Conservation (phyloP, 2,329 filamentous ascomycete species). For the Chaetomiaceae sp. region DNA sequence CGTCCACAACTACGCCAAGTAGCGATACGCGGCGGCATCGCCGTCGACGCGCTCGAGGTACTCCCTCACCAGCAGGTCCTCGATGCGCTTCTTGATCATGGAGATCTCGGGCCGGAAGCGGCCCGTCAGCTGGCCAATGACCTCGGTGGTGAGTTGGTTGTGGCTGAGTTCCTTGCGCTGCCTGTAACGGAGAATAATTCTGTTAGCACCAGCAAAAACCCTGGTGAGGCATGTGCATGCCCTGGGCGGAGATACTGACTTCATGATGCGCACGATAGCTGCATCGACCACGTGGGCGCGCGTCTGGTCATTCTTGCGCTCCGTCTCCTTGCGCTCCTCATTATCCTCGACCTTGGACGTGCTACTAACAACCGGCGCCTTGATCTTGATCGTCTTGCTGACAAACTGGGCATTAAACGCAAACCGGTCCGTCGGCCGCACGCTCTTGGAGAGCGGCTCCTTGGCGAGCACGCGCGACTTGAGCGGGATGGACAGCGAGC, state of each 20-base stretch:
- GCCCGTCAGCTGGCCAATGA: slow-evolving; percentile 59
- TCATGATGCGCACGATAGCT: slow-evolving; percentile 77
- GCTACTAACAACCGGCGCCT: slow-evolving; percentile 75
- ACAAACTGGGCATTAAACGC: slow-evolving; percentile 75
- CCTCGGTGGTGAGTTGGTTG: slow-evolving; percentile 63
- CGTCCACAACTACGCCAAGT: slow-evolving; percentile 53
- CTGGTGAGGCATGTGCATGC: background rate
- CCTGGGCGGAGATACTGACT: slow-evolving; percentile 59
- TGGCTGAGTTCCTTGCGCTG: slow-evolving; percentile 68
- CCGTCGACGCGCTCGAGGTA: slow-evolving; percentile 72
- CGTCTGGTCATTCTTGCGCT: slow-evolving; percentile 68
- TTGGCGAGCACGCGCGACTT: slow-evolving; percentile 79
- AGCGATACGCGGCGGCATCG: slow-evolving; percentile 59
- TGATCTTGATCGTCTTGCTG: slow-evolving; percentile 80
- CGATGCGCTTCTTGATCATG: slow-evolving; percentile 76
- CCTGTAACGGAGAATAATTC: slow-evolving; percentile 44
- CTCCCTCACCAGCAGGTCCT: slow-evolving; percentile 68
- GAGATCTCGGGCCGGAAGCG: slow-evolving; percentile 71
- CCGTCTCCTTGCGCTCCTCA: slow-evolving; percentile 61
- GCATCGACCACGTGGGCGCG: slow-evolving; percentile 68
- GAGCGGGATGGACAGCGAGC: slow-evolving; percentile 73
- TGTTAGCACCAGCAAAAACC: slow-evolving; percentile 25
- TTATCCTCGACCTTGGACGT: slow-evolving; percentile 79
- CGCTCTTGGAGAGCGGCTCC: slow-evolving; percentile 69
- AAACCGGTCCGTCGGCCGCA: slow-evolving; percentile 73